Base-by-base conservation (phyloP, 1,284 basidiomycete genomes). In the Laetiporus sulphureus region DNA sequence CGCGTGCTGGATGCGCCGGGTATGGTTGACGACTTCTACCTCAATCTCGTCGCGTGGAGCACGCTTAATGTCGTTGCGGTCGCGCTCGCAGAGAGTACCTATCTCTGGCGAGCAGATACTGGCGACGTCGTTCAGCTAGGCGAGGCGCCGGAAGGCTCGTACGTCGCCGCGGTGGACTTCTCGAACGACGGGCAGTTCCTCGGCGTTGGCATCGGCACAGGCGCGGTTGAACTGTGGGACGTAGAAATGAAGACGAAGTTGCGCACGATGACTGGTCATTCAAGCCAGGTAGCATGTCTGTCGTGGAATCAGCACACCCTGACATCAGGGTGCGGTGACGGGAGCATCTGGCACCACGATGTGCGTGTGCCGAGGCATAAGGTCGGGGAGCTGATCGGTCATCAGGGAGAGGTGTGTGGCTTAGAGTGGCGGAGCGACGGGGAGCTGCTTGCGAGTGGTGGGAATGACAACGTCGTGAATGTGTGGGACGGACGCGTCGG, bases 201-300 rank as follows among this genome's bases (percentile, higher is more conserved):
- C 11, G 93, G 89, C 3, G 71, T 98, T 21, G 94, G 94, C 0
- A 69, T 85, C 20, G 89, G 91, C 3, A 77, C 73, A 0, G 95
- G 95, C 1, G 82, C 86, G 15, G 87, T 98, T 23, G 92, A 97
- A 65, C 78, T 99, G n/a, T 98, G 94, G 90, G 95, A 98, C 57
- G 79, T 89, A 1, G 87, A 91, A 54, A 72, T 78, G 0, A 78
- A 79, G 4, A 79, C 79, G 56, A 88, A 89, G 53, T 69, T 98
- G 47, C 75, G 95, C 5, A 92, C 89, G 12, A 96, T 97, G 93
- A 55, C 60, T 1, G 91, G 91, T 0, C 91, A 92, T 58, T 72
- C 82, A 42, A 82, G 77, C 1, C 85, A 96, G 56, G 72, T 96
- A 13, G 85, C 89, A 0, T 77, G 79, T 3, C 65, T 97, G 24